These are phyloP conservation scores for Xylariaceae sp. DNA, from an alignment of 2,329 filamentous ascomycete species.

Conservation along the genomic window DNA sequence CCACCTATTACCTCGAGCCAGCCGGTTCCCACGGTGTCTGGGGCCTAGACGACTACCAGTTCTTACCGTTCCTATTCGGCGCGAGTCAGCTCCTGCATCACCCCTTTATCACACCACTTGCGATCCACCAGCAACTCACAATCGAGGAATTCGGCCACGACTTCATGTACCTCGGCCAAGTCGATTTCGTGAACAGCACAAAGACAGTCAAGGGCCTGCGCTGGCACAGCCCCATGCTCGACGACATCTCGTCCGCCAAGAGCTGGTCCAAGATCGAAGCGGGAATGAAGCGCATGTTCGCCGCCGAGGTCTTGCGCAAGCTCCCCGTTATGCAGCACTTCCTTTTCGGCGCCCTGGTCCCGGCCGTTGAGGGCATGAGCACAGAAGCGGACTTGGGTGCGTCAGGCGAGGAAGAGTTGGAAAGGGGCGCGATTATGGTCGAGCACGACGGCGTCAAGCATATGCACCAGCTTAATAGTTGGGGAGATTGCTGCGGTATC, in stretches of 20 bases:
- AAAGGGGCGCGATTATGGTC: slow-evolving; percentile 57
- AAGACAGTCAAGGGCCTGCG: slow-evolving; percentile 92
- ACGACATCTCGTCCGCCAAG: slow-evolving; percentile 89
- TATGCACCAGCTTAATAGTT: slow-evolving; percentile 65
- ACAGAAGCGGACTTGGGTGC: slow-evolving; percentile 50
- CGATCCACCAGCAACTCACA: slow-evolving; percentile 81
- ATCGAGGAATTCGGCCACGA: slow-evolving; percentile 81
- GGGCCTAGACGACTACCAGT: slow-evolving; percentile 97
- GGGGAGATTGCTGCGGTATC: slow-evolving; percentile 97
- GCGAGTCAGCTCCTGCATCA: slow-evolving; percentile 85
- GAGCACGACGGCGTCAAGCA: slow-evolving; percentile 61
- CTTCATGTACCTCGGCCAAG: slow-evolving; percentile 87
- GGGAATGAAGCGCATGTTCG: slow-evolving; percentile 96
- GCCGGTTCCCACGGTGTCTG: slow-evolving; percentile 96
- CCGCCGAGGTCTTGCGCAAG: slow-evolving; percentile 86
- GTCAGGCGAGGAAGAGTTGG: slow-evolving; percentile 43
- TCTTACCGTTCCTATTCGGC: slow-evolving; percentile 91
- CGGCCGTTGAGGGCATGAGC: slow-evolving; percentile 77
- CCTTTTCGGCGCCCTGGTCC: slow-evolving; percentile 79
- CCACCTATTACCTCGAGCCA: slow-evolving; percentile 92
- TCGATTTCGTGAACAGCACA: slow-evolving; percentile 89
- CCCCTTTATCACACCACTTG: slow-evolving; percentile 69
- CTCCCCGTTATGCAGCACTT: slow-evolving; percentile 99
- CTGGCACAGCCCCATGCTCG: slow-evolving; percentile 97
- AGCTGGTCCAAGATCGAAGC: slow-evolving; percentile 88